These are phyloP conservation scores for Neocatenulostroma microsporum DNA, from an alignment of 2,329 filamentous ascomycete species.

Conservation along the genomic window DNA sequence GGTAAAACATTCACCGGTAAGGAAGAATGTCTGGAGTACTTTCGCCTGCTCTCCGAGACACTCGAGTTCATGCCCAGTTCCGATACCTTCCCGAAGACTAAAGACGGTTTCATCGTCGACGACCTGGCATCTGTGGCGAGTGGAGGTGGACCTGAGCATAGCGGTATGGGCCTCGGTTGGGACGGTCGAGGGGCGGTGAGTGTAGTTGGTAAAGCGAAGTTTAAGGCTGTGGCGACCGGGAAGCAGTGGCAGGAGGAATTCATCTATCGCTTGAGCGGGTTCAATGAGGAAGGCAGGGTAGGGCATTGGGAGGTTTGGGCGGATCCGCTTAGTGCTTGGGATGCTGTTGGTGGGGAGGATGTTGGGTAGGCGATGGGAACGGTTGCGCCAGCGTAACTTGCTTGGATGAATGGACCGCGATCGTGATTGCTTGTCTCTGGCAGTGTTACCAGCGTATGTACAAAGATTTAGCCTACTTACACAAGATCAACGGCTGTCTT, in stretches of 20 bases:
- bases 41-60: too few relatives aligned
- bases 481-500: too few relatives aligned
- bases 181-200: conserved; percentile 18
- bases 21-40: too few relatives aligned
- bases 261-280: conserved; percentile 27
- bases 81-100: too few relatives aligned
- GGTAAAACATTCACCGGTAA: too few relatives aligned
- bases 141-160: neutral
- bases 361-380: too few relatives aligned
- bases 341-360: conserved; percentile 24
- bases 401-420: too few relatives aligned
- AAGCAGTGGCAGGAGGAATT: conserved; percentile 28
- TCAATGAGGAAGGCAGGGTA: conserved; percentile 27
- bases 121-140: neutral
- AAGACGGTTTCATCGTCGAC: neutral
- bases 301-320: conserved; percentile 32
- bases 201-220: conserved; percentile 23
- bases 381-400: too few relatives aligned
- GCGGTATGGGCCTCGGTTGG: conserved; percentile 3
- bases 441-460: too few relatives aligned
- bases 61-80: too few relatives aligned
- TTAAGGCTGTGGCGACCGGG: conserved; percentile 26
- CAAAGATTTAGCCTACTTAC: too few relatives aligned
- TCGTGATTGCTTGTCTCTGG: too few relatives aligned
- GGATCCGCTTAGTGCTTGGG: conserved; percentile 30